These are phyloP conservation scores for Fusarium burgessii DNA, from an alignment of 2,329 filamentous ascomycete species.

Conservation along the genomic window DNA sequence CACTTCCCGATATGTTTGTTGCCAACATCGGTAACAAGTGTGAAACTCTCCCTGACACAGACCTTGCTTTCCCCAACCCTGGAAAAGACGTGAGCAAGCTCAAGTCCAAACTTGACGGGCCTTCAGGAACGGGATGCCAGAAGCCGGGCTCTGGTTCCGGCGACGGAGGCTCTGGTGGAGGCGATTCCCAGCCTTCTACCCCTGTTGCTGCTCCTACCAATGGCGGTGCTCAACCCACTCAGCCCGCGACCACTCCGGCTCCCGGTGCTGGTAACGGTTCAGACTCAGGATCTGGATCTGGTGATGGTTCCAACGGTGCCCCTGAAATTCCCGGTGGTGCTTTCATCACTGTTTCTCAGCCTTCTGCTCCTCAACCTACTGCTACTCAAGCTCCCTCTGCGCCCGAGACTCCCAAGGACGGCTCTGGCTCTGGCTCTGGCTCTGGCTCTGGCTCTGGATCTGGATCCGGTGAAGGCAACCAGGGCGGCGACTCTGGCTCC, in stretches of 20 bases:
- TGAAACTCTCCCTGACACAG: conserved; percentile 60
- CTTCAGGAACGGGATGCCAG: neutral
- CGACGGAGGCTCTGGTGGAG: neutral
- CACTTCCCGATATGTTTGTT: conserved; percentile 77
- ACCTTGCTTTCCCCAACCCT: conserved; percentile 72
- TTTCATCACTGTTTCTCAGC: conserved; percentile 53
- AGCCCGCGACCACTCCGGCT: conserved; percentile 3
- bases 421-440: neutral
- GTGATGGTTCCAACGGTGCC: neutral
- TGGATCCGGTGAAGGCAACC: neutral
- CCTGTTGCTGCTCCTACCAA: conserved; percentile 44
- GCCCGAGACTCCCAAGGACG: neutral
- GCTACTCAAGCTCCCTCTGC: conserved; percentile 32
- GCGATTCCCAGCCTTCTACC: neutral
- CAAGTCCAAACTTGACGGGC: conserved; percentile 46
- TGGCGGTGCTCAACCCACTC: neutral
- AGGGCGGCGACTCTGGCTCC: conserved; percentile 32
- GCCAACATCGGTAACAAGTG: conserved; percentile 73
- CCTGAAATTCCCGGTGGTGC: conserved; percentile 52
- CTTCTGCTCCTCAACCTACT: neutral
- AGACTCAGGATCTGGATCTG: neutral
- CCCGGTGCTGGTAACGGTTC: neutral
- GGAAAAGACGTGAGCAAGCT: conserved; percentile 66
- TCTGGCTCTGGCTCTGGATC: neutral
- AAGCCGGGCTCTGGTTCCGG: neutral